A percentile compares a stretch with the other conserved stretches of the same genome.
Evolutionary conservation across 176 grass and related monocot species (phyloP).

Genomic region (Triticum monococcum): DNA sequence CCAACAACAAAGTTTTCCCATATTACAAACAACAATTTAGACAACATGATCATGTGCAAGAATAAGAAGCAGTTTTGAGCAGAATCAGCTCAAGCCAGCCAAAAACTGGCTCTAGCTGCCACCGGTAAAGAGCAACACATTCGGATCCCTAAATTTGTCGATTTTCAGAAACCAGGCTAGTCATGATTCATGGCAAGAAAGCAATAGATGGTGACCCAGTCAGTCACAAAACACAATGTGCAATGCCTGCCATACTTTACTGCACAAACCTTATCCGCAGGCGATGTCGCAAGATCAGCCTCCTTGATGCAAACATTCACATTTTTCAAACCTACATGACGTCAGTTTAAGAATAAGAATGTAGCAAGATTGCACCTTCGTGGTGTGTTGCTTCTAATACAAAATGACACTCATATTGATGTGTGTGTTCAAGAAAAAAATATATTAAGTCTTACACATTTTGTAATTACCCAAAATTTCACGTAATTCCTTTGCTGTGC

Average conservation of each 20-base stretch:
- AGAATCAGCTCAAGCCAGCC: constrained; percentile 11
- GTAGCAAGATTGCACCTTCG: not conserved
- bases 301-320: constrained; percentile 59
- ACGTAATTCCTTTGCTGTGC: constrained; percentile 89
- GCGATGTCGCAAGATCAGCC: constrained; percentile 47
- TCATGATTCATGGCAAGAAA: constrained; percentile 5
- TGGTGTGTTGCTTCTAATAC: too few relatives aligned
- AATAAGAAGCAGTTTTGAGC: not conserved
- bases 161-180: not conserved
- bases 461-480: constrained; percentile 75
- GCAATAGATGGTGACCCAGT: not conserved
- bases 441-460: not conserved
- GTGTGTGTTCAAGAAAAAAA: too few relatives aligned
- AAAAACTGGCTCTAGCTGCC: not conserved
- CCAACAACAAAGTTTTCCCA: not conserved
- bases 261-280: constrained; percentile 65
- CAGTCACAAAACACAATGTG: not conserved
- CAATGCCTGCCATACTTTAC: not conserved
- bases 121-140: not conserved
- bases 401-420: too few relatives aligned
- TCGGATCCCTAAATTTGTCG: not conserved
- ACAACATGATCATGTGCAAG: not conserved
- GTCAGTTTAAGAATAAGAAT: not conserved
- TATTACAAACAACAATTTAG: not conserved
- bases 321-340: constrained; percentile 71